Conservation (phyloP, 2,329 filamentous ascomycete genomes). For the Aureobasidium subglaciale region DNA sequence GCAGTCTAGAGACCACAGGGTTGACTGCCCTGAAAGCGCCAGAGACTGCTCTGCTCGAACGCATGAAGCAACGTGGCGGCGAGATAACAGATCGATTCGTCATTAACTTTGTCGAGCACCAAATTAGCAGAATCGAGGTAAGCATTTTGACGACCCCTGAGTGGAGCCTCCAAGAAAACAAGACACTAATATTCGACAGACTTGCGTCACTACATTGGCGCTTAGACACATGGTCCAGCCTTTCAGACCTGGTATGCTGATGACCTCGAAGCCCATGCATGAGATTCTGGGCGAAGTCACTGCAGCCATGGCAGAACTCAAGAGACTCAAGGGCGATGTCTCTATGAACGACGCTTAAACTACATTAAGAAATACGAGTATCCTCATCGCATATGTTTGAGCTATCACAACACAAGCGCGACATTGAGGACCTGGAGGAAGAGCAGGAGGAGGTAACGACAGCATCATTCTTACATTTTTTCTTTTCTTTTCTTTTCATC, state of each 20-base stretch:
- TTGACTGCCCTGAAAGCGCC: slow-evolving; percentile 63
- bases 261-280: slow-evolving; percentile 71
- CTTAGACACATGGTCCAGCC: slow-evolving; percentile 74
- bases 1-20: slow-evolving; percentile 67
- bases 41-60: slow-evolving; percentile 75
- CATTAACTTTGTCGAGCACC: slow-evolving; percentile 85
- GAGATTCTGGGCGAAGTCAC: slow-evolving; percentile 59
- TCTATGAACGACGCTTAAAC: neutral
- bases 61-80: slow-evolving; percentile 63
- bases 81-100: slow-evolving; percentile 86
- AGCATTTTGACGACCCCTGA: slow-evolving; percentile 28
- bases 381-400: too few relatives aligned
- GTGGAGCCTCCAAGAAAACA: too few relatives aligned
- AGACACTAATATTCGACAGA: too few relatives aligned
- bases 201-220: slow-evolving; percentile 70
- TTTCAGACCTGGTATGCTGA: slow-evolving; percentile 58
- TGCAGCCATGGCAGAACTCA: slow-evolving; percentile 55
- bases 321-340: slow-evolving; percentile 9
- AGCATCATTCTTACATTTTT: too few relatives aligned
- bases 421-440: neutral
- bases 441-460: neutral
- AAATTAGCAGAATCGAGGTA: slow-evolving; percentile 94
- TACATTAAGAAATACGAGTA: neutral
- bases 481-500: too few relatives aligned
- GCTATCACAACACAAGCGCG: too few relatives aligned